Evolutionary conservation across 2,329 filamentous ascomycete species (phyloP), one percentile per base, ranked within the genome.

Genomic region (Aspergillus nomiae): DNA sequence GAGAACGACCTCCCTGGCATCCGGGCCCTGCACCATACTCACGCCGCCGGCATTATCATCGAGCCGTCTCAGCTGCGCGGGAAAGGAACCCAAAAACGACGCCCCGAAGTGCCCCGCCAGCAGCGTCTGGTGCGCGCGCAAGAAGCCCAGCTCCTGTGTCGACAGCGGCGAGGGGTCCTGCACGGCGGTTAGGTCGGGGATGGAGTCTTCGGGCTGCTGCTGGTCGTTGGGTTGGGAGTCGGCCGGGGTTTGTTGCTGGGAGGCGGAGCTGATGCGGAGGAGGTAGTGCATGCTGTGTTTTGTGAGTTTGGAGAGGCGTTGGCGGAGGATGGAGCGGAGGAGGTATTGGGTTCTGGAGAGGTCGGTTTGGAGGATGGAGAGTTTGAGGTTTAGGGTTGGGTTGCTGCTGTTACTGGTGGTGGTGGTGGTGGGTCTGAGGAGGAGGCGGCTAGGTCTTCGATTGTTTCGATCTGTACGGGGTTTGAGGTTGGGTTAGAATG

Each of bases 281-380:
- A 78, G 71, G 65, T 80, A 80, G 69, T 78, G 71, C 74, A 92
- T 91, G 61, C 77, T 77, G 69, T 78, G 72, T 63, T 77, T 77
- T 34, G 79, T 78, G 62, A 82, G 72, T 86, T 99, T 98, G 59
- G 91, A 88, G 62, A 98, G 89, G n/a, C 95, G 86, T 11, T 91
- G 89, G 59, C 96, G 86, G 61, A 99, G 79, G 68, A 94, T 90
- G 67, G 91, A 90, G 64, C 95, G 86, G 21, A 98, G 86, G 26
- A 99, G 84, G 74, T 93, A 99, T 80, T 97, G 97, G 80, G 92
- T 96, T 53, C 95, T 86, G 77, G 97, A 94, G 60, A 99, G 86
- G 80, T 99, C 95, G 8, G 96, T 98, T 82, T 99, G 95, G 60
- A 97, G 89, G 65, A 99, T 90, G 56, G 97, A 97, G 73, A 98